Conservation (phyloP, 2,329 filamentous ascomycete genomes). For the Phyllosticta citriasiana region DNA sequence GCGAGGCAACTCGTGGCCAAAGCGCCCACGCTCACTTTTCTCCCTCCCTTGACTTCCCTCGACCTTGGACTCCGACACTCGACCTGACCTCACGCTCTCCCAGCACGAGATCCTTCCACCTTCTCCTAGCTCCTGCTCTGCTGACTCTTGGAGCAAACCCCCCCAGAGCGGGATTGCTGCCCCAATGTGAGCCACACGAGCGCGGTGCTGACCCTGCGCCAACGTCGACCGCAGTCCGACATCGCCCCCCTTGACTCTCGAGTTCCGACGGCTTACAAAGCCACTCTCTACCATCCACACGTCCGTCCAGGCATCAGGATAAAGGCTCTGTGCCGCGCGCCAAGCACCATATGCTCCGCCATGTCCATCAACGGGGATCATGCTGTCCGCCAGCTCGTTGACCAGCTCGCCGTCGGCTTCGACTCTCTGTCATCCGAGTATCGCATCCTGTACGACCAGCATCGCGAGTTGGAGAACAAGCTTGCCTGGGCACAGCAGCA, state of each 20-base stretch:
- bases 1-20: no score
- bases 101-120: slow-evolving; percentile 2
- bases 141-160: background rate
- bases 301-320: background rate
- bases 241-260: slow-evolving; percentile 1
- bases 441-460: slow-evolving; percentile 33
- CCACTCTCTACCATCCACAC: background rate
- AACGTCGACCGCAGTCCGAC: slow-evolving; percentile 1
- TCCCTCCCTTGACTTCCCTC: no score
- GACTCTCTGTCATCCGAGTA: slow-evolving; percentile 38
- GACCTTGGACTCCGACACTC: no score
- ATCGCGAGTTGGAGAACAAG: slow-evolving; percentile 37
- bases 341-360: background rate
- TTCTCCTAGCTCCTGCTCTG: background rate
- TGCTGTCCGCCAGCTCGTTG: slow-evolving; percentile 24
- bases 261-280: slow-evolving; percentile 8
- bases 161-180: slow-evolving; percentile 1
- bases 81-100: background rate
- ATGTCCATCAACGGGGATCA: slow-evolving; percentile 8
- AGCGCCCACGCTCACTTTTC: no score
- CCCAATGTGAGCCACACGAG: slow-evolving; percentile 6
- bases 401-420: slow-evolving; percentile 38
- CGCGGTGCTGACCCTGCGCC: slow-evolving; percentile 3
- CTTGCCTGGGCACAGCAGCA: slow-evolving; percentile 39
- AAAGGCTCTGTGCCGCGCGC: slow-evolving; percentile 1